Conservation (phyloP, 2,329 filamentous ascomycete genomes). For the Delphinella strobiligena region DNA sequence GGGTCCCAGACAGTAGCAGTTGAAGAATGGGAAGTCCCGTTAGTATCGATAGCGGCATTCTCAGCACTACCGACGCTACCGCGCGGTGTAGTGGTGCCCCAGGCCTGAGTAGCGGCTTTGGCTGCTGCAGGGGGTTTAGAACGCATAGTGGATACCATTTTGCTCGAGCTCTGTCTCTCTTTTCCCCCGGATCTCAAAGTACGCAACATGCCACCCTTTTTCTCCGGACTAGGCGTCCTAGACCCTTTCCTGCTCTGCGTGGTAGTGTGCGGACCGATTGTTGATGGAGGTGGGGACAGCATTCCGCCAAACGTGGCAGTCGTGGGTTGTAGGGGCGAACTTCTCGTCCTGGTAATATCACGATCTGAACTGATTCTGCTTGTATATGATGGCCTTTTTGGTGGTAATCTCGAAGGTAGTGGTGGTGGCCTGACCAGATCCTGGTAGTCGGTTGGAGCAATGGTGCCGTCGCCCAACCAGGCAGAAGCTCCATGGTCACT, state of each 20-base stretch:
- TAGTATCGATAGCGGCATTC: constrained; percentile 7
- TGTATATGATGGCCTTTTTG: constrained; percentile 32
- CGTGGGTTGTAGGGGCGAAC: constrained; percentile 4
- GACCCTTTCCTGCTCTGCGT: constrained; percentile 32
- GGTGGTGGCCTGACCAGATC: constrained; percentile 62
- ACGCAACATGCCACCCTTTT: constrained; percentile 46
- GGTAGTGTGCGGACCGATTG: constrained; percentile 22
- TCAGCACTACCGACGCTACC: constrained; percentile 12
- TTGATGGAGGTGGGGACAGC: constrained; percentile 16
- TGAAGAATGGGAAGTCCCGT: constrained; percentile 1
- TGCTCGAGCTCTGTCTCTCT: constrained; percentile 42
- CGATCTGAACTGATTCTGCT: constrained; percentile 32
- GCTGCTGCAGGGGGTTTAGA: constrained; percentile 44
- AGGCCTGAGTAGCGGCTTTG: constrained; percentile 52
- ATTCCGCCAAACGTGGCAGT: constrained; percentile 1
- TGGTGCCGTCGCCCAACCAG: constrained; percentile 69
- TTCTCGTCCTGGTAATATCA: constrained; percentile 5
- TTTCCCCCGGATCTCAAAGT: constrained; percentile 40
- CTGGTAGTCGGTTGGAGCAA: constrained; percentile 67
- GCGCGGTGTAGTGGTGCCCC: constrained; percentile 28
- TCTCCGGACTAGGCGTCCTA: constrained; percentile 50
- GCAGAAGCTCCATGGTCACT: constrained; percentile 26
- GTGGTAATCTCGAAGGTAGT: constrained; percentile 13
- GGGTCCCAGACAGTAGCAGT: constrained; percentile 19
- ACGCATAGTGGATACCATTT: constrained; percentile 31